These are phyloP conservation scores for Penicillium thymicola DNA, from an alignment of 2,329 filamentous ascomycete genomes.

Conservation along the genomic window DNA sequence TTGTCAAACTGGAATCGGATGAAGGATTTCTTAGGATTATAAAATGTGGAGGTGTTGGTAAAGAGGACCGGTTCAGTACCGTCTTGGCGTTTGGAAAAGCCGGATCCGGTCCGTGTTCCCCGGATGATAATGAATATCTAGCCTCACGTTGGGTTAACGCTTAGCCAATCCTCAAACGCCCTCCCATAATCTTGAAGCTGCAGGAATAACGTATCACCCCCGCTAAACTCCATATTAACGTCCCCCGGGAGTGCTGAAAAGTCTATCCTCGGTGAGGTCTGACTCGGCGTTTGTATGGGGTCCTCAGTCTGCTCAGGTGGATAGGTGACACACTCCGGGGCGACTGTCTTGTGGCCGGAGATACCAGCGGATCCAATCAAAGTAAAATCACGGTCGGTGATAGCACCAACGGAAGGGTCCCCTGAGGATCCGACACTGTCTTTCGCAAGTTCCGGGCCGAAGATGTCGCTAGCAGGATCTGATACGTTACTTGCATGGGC, in stretches of 20 bases:
- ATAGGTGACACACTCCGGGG: slow-evolving; percentile 34
- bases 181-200: slow-evolving; percentile 37
- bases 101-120: slow-evolving; percentile 20
- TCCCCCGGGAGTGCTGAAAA: slow-evolving; percentile 3
- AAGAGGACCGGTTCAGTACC: slow-evolving; percentile 8
- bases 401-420: slow-evolving; percentile 4
- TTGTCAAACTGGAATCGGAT: not conserved
- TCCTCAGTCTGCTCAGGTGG: slow-evolving; percentile 31
- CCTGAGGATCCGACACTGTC: slow-evolving; percentile 9
- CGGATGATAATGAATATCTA: not conserved
- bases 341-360: slow-evolving; percentile 39
- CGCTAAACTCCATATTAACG: slow-evolving; percentile 5
- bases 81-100: slow-evolving; percentile 17
- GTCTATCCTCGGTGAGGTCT: slow-evolving; percentile 9
- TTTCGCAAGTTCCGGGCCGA: slow-evolving; percentile 17
- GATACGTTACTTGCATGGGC: slow-evolving; percentile 31
- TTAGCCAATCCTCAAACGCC: slow-evolving; percentile 39
- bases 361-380: slow-evolving; percentile 41
- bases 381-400: slow-evolving; percentile 32
- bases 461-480: slow-evolving; percentile 16
- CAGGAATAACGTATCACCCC: slow-evolving; percentile 30
- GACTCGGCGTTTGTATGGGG: not conserved
- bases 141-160: slow-evolving; percentile 16
- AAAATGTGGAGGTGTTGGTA: not conserved
- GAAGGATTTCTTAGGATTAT: not conserved